These are phyloP conservation scores for Pseudovirgaria hyperparasitica DNA, from an alignment of 2,329 filamentous ascomycete species.

Conservation along the genomic window DNA sequence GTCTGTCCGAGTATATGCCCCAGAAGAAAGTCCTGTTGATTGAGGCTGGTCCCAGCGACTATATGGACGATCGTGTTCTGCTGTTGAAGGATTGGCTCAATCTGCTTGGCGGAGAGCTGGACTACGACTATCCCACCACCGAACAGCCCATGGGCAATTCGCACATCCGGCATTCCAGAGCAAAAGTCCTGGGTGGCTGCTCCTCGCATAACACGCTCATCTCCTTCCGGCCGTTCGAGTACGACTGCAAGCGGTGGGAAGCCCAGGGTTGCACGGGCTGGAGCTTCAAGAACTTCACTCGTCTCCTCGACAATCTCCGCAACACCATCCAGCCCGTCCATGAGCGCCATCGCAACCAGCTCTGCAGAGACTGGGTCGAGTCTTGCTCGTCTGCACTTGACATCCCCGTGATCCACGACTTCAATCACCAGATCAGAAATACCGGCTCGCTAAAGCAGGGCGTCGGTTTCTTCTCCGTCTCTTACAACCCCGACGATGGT, in stretches of 20 bases:
- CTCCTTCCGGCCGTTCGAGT: slow-evolving; percentile 81
- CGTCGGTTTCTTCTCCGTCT: slow-evolving; percentile 82
- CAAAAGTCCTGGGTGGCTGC: slow-evolving; percentile 85
- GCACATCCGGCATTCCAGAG: slow-evolving; percentile 80
- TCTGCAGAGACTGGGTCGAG: slow-evolving; percentile 81
- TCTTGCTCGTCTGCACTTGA: slow-evolving; percentile 66
- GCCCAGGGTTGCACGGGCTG: slow-evolving; percentile 70
- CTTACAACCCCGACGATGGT: slow-evolving; percentile 83
- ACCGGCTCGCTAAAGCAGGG: slow-evolving; percentile 61
- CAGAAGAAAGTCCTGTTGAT: slow-evolving; percentile 71
- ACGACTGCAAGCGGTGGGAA: slow-evolving; percentile 78
- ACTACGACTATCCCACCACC: slow-evolving; percentile 82
- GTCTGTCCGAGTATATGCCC: slow-evolving; percentile 71
- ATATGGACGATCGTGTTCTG: slow-evolving; percentile 74
- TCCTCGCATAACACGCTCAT: slow-evolving; percentile 91
- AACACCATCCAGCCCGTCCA: slow-evolving; percentile 89
- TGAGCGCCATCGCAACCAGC: slow-evolving; percentile 71
- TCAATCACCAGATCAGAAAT: slow-evolving; percentile 70
- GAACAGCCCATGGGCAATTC: slow-evolving; percentile 89
- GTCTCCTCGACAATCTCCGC: slow-evolving; percentile 68
- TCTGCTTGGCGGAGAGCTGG: slow-evolving; percentile 70
- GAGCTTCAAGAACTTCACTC: slow-evolving; percentile 75
- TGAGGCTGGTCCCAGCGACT: slow-evolving; percentile 82
- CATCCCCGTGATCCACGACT: slow-evolving; percentile 73
- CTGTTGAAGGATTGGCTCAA: slow-evolving; percentile 79